Evolutionary conservation across 306 rosid genomes (phyloP), one percentile per base, ranked within the genome.

Genomic region (Cyclanthera cordifolia): DNA sequence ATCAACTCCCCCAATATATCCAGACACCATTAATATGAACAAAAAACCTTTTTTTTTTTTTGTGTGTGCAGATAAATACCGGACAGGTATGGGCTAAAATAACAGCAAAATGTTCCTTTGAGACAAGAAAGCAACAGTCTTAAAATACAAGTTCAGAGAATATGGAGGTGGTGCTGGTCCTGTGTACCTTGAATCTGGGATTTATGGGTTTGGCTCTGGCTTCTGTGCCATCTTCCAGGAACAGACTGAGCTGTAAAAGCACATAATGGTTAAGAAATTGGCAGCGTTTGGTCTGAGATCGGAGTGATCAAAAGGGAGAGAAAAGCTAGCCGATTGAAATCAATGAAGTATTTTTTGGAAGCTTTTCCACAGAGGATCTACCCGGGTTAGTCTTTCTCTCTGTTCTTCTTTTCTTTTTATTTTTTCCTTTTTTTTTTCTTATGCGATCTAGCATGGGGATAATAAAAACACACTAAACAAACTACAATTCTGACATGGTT

Each of bases 191-290:
- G 95, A 84, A 81, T 80, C 82, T 73, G 75, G 82, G 85, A 75
- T 81, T 76, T 66, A 66, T 66, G 81, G 73, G 63, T 67, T 70
- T 76, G 79, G 79, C 69, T 54, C 80, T 76, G 78, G 67, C 51
- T 48, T 74, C 53, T 71, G 80, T 85, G 85, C 47, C 88, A 80
- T 86, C 67, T 81, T 77, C 63, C 41, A 76, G 85, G 75, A 79
- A 76, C 96, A 84, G 48, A 79, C 82, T 75, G 85, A 91, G 95
- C 96, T 91, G 97, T 79, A 88, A 88, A 83, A 82, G 80, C 73
- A 88, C 80, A 73, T 77, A 80, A 27, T 58, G 76, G 64, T 78
- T 71, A 47, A 74, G 53, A 73, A 78, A 73, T 49, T 79, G 87
- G 85, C 96, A 86, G 97, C 79, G 83, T 63, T 63, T 82, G 88